These are phyloP conservation scores for Candida namnaoensis DNA, from an alignment of 805 yeast species.

Conservation along the genomic window DNA sequence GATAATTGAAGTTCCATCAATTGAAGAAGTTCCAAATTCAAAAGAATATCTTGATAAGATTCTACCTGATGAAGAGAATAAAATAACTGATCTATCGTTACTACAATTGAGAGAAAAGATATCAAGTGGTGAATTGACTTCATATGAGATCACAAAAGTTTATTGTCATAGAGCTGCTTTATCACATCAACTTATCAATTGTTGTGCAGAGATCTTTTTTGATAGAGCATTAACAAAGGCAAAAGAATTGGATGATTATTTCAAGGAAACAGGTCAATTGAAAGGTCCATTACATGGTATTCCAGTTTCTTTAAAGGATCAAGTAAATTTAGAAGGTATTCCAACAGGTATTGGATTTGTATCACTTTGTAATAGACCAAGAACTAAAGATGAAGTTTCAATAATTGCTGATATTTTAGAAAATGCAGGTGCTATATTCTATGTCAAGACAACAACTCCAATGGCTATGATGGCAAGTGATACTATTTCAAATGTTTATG, in stretches of 20 bases:
- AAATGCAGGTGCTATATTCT: slow-evolving; percentile 43
- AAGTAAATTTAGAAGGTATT: slow-evolving; percentile 30
- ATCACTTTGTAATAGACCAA: slow-evolving; percentile 28
- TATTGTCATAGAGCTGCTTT: slow-evolving; percentile 49
- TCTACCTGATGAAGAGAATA: slow-evolving; percentile 7
- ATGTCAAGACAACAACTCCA: slow-evolving; percentile 46
- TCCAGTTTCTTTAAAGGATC: slow-evolving; percentile 52
- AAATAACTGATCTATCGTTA: slow-evolving; percentile 8
- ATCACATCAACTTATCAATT: slow-evolving; percentile 40
- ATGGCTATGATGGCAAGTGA: slow-evolving; percentile 43
- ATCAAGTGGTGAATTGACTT: slow-evolving; percentile 22
- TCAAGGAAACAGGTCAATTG: slow-evolving; percentile 32
- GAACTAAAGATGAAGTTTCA: slow-evolving; percentile 23
- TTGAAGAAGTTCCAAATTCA: slow-evolving; percentile 10
- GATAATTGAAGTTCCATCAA: slow-evolving; percentile 9
- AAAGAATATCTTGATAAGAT: slow-evolving; percentile 8
- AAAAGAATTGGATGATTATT: slow-evolving; percentile 38
- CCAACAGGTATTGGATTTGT: slow-evolving; percentile 43
- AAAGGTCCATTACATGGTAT: slow-evolving; percentile 62
- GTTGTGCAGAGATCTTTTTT: slow-evolving; percentile 28
- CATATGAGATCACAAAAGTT: slow-evolving; percentile 20
- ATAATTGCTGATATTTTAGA: slow-evolving; percentile 30
- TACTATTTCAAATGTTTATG: slow-evolving; percentile 33
- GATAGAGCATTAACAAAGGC: slow-evolving; percentile 51
- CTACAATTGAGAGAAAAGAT: slow-evolving; percentile 17